Conservation (phyloP, 2,329 filamentous ascomycete genomes). For the Ascochyta rabiei region DNA sequence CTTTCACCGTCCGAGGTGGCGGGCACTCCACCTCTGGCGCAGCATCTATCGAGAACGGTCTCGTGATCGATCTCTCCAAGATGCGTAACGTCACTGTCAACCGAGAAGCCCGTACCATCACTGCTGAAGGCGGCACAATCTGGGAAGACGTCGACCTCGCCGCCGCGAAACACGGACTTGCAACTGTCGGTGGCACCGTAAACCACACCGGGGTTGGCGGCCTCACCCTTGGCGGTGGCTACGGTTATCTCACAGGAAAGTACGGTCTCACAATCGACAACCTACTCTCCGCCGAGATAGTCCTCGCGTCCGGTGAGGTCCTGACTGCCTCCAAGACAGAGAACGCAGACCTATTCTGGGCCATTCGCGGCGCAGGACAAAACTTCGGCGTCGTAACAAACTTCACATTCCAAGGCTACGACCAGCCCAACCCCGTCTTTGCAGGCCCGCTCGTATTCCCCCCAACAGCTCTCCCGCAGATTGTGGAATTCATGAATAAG, state of each 20-base stretch:
- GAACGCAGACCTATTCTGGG: slow-evolving; percentile 47
- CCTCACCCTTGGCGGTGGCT: slow-evolving; percentile 61
- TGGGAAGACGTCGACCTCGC: slow-evolving; percentile 63
- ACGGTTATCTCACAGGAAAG: slow-evolving; percentile 61
- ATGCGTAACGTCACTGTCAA: slow-evolving; percentile 61
- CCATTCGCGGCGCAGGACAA: slow-evolving; percentile 47
- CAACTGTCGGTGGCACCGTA: slow-evolving; percentile 67
- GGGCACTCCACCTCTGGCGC: slow-evolving; percentile 62
- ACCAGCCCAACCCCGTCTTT: slow-evolving; percentile 41
- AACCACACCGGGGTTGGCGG: slow-evolving; percentile 68
- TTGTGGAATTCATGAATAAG: slow-evolving; percentile 39
- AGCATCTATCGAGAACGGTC: slow-evolving; percentile 57
- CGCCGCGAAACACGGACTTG: slow-evolving; percentile 58
- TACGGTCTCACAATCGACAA: slow-evolving; percentile 60
- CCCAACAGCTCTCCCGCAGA: slow-evolving; percentile 30
- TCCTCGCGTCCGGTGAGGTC: slow-evolving; percentile 45
- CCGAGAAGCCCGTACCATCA: slow-evolving; percentile 52
- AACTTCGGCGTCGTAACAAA: slow-evolving; percentile 49
- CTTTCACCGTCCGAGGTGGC: slow-evolving; percentile 61
- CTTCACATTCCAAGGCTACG: slow-evolving; percentile 49
- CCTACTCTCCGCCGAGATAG: slow-evolving; percentile 45
- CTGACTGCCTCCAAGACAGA: slow-evolving; percentile 37
- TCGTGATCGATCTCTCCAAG: slow-evolving; percentile 61
- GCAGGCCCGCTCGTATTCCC: slow-evolving; percentile 47
- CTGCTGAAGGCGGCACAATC: slow-evolving; percentile 58